These are phyloP conservation scores for Lentinula detonsa DNA, from an alignment of 768 basidiomycete genomes.

Conservation along the genomic window DNA sequence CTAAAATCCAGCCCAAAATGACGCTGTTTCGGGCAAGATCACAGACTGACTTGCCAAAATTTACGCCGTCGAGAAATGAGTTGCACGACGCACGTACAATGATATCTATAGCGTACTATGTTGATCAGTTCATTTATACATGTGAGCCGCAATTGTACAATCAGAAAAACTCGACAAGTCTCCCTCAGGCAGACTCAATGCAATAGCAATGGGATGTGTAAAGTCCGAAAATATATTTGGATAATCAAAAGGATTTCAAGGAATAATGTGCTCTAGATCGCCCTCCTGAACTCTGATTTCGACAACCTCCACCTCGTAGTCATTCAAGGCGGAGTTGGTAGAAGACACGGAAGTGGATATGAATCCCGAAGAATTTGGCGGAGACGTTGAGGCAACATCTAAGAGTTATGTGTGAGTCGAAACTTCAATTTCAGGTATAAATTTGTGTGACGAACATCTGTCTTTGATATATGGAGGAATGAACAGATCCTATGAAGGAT, in stretches of 20 bases:
- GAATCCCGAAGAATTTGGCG: slow-evolving; percentile 62
- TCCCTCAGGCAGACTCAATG: too few species aligned
- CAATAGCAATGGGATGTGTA: too few species aligned
- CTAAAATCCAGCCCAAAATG: too few species aligned
- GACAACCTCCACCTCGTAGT: slow-evolving; percentile 83
- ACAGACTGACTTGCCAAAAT: too few species aligned
- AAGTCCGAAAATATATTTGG: too few species aligned
- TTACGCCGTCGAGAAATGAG: too few species aligned
- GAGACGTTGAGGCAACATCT: slow-evolving; percentile 84
- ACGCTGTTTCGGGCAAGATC: too few species aligned
- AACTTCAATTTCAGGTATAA: slow-evolving; percentile 8
- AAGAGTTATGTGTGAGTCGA: slow-evolving; percentile 9
- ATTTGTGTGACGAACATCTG: slow-evolving; percentile 57
- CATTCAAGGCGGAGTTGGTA: slow-evolving; percentile 57
- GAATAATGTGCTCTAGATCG: slow-evolving; percentile 74
- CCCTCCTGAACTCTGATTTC: slow-evolving; percentile 80
- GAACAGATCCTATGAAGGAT: slow-evolving; percentile 60
- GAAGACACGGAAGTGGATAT: slow-evolving; percentile 66
- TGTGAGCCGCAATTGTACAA: too few species aligned
- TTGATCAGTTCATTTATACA: too few species aligned
- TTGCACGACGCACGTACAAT: too few species aligned
- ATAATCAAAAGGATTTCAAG: slow-evolving; percentile 13
- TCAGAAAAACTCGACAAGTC: too few species aligned
- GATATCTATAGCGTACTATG: too few species aligned
- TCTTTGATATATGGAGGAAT: slow-evolving; percentile 89